A percentile compares a stretch with the other conserved stretches of the same genome.
phyloP scores from a whole-genome alignment of 371 early-diverging fungal species.

The Cokeromyces recurvatus region DNA sequence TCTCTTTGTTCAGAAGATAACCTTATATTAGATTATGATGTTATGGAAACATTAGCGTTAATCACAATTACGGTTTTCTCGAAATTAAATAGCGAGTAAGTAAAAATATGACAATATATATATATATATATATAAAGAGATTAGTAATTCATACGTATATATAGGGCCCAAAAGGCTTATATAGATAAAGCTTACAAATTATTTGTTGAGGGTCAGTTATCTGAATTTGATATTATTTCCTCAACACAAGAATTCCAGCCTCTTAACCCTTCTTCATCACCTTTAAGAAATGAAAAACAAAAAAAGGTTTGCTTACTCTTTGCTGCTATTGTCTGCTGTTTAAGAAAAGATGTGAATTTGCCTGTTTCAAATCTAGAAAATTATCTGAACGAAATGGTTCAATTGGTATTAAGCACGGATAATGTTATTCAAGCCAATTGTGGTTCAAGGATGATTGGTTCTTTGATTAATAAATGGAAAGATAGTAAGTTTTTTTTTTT shows the following conservation, averaged over 20 bases:
- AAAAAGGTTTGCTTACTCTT: constrained; percentile 45
- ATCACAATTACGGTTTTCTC: constrained; percentile 44
- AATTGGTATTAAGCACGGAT: constrained; percentile 37
- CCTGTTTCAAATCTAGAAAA: constrained; percentile 48
- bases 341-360: constrained; percentile 49
- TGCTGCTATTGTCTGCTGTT: constrained; percentile 50
- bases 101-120: too few relatives aligned
- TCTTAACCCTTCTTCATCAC: not conserved
- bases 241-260: constrained; percentile 2
- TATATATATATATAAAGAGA: too few relatives aligned
- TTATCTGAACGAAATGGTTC: constrained; percentile 44
- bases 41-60: constrained; percentile 36
- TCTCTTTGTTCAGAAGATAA: constrained; percentile 24
- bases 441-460: constrained; percentile 49
- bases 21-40: constrained; percentile 24
- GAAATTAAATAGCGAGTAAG: constrained; percentile 43
- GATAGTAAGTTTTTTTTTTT: constrained; percentile 36
- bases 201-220: constrained; percentile 42
- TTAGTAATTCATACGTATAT: too few relatives aligned
- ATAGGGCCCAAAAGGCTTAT: constrained; percentile 41
- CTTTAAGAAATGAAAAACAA: constrained; percentile 22
- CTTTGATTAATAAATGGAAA: constrained; percentile 59
- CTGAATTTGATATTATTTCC: constrained; percentile 7
- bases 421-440: constrained; percentile 35
- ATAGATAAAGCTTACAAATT: constrained; percentile 44